Evolutionary conservation across 768 basidiomycete genomes (phyloP).

Genomic region (Russula sp.): DNA sequence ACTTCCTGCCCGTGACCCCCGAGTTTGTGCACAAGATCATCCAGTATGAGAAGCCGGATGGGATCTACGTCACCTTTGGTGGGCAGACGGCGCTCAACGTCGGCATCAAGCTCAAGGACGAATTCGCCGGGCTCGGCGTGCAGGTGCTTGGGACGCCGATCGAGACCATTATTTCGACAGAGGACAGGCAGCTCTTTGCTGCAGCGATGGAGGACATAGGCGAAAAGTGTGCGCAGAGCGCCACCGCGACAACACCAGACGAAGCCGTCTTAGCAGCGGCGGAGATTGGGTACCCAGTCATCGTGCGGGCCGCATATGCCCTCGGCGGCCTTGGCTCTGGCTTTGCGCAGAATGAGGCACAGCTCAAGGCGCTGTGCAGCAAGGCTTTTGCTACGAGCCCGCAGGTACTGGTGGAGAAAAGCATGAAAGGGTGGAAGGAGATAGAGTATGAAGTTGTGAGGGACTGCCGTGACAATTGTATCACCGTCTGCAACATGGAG

Average conservation of each 20-base stretch:
- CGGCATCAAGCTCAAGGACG: slow-evolving; percentile 96
- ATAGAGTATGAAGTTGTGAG: slow-evolving; percentile 99
- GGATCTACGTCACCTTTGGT: slow-evolving; percentile 98
- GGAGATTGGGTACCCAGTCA: slow-evolving; percentile 90
- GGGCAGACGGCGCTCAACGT: slow-evolving; percentile 97
- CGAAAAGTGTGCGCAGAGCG: slow-evolving; percentile 89
- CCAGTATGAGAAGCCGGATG: slow-evolving; percentile 97
- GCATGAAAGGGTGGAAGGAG: slow-evolving; percentile 99
- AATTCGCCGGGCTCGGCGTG: slow-evolving; percentile 85
- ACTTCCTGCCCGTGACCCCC: slow-evolving; percentile 97
- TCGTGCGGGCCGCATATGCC: slow-evolving; percentile 95
- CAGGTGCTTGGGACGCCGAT: slow-evolving; percentile 96
- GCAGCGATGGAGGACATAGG: slow-evolving; percentile 93
- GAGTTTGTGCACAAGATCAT: slow-evolving; percentile 98
- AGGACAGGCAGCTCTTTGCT: slow-evolving; percentile 93
- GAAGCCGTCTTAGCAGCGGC: slow-evolving; percentile 83
- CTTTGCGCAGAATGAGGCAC: slow-evolving; percentile 92
- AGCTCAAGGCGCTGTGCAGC: slow-evolving; percentile 81
- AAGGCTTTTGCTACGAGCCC: slow-evolving; percentile 98
- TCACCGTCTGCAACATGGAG: slow-evolving; percentile 99
- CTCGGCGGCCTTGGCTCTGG: slow-evolving; percentile 94
- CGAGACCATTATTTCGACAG: slow-evolving; percentile 94
- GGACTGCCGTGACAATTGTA: slow-evolving; percentile 97
- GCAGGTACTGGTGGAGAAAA: slow-evolving; percentile 98
- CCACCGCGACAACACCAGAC: slow-evolving; percentile 78